Evolutionary conservation across 805 yeast genomes (phyloP).

Genomic region (Starmerella khaoyaiensis): DNA sequence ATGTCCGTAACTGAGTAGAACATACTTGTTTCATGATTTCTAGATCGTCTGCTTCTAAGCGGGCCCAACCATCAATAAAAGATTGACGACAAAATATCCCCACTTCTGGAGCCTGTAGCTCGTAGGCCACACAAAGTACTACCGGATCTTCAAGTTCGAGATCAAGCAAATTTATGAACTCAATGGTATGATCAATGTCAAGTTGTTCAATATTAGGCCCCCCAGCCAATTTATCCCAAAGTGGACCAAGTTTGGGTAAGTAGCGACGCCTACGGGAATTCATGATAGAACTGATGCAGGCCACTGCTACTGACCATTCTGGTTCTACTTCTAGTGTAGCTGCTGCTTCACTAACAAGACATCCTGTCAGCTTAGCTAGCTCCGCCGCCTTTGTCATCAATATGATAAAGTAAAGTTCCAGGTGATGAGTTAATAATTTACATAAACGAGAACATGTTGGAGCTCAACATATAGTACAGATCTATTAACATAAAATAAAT

Average conservation of each 20-base stretch:
- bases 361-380: conserved; percentile 16
- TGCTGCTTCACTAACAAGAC: conserved; percentile 15
- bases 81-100: conserved; percentile 43
- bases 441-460: no score
- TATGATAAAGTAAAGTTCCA: no score
- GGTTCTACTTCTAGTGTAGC: conserved; percentile 9
- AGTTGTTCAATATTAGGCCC: conserved; percentile 29
- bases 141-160: conserved; percentile 62
- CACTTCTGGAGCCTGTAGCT: conserved; percentile 50
- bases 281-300: conserved; percentile 2
- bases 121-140: conserved; percentile 57
- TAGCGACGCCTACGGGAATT: conserved; percentile 10
- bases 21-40: conserved; percentile 36
- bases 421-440: no score
- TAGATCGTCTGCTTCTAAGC: conserved; percentile 27
- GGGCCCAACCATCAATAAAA: conserved; percentile 50
- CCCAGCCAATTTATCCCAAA: conserved; percentile 15
- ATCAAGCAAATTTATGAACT: conserved; percentile 51
- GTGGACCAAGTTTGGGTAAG: conserved; percentile 1
- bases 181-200: conserved; percentile 67
- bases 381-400: conserved; percentile 9
- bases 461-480: no score
- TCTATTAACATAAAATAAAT: no score
- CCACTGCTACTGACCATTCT: conserved; percentile 2
- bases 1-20: conserved; percentile 26